These are phyloP conservation scores for Pestalotiopsis sp. DNA, from an alignment of 2,329 filamentous ascomycete species.

Conservation along the genomic window DNA sequence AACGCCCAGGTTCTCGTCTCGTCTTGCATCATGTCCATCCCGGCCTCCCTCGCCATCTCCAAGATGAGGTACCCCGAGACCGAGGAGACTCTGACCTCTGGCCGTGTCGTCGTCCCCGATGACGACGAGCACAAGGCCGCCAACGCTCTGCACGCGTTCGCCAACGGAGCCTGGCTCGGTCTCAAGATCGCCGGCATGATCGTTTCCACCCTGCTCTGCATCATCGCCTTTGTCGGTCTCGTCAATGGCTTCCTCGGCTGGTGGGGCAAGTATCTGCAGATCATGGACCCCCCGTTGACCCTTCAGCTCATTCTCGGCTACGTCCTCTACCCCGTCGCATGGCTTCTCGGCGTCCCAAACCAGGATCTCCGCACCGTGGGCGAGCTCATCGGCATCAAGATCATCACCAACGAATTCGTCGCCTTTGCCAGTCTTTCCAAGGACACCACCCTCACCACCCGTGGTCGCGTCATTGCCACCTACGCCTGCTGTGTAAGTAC, in stretches of 20 bases:
- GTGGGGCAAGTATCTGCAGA: slow-evolving; percentile 73
- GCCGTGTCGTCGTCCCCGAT: slow-evolving; percentile 79
- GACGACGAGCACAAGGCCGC: slow-evolving; percentile 75
- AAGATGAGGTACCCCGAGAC: slow-evolving; percentile 90
- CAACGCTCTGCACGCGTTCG: slow-evolving; percentile 78
- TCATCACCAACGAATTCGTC: slow-evolving; percentile 85
- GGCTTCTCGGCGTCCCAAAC: slow-evolving; percentile 70
- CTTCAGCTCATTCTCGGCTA: slow-evolving; percentile 72
- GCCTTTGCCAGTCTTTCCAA: slow-evolving; percentile 37
- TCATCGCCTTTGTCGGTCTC: slow-evolving; percentile 70
- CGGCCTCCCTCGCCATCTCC: slow-evolving; percentile 84
- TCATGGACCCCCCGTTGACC: slow-evolving; percentile 66
- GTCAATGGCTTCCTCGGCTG: slow-evolving; percentile 71
- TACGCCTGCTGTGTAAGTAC: slow-evolving; percentile 73
- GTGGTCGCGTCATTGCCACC: slow-evolving; percentile 80
- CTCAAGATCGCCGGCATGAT: slow-evolving; percentile 79
- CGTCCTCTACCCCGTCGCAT: slow-evolving; percentile 71
- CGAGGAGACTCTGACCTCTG: slow-evolving; percentile 83
- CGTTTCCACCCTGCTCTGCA: slow-evolving; percentile 69
- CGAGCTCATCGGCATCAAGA: slow-evolving; percentile 80
- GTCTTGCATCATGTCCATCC: slow-evolving; percentile 94
- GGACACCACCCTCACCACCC: slow-evolving; percentile 56
- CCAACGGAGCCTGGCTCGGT: slow-evolving; percentile 75
- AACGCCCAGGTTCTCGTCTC: slow-evolving; percentile 86
- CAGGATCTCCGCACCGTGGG: slow-evolving; percentile 72